Evolutionary conservation across 108 stramenopile genomes (phyloP), one percentile per base, ranked within the genome.

Genomic region (Conticribra weissflogii): DNA sequence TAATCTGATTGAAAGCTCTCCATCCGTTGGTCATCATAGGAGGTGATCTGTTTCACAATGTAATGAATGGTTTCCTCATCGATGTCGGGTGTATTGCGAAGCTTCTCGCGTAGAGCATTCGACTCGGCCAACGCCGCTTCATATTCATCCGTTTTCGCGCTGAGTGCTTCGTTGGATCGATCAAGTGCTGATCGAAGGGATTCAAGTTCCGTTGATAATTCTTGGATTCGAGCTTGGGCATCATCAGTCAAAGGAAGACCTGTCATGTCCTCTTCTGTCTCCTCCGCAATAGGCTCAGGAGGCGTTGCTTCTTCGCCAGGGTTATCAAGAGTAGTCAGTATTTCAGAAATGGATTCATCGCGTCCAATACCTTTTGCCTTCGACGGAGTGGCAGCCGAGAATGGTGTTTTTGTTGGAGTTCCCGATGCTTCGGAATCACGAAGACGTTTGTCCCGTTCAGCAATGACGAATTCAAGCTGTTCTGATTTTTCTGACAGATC

Each of bases 311-410:
- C 28, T 22, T 25, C 62, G 27, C 44, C 66, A n/a, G 58, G 46
- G 9, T 0, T 34, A 50, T 77, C 66, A 28, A 71, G 49, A 2
- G 74, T 41, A 31, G 74, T 60, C 52, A 75, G 67, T 41, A 75
- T 75, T 47, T 75, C 74, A 47, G 31, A 45, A 54, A 75, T 75
- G 5, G 74, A 61, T 54, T 75, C 74, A 54, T 61, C 55, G 7
- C 59, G 36, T 25, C 80, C 68, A 48, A 83, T 82, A 15, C 81
- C 85, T 54, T 81, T 91, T 60, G 80, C 84, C 56, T 74, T 79
- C 46, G 70, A 74, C 3, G 81, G 60, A 52, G 59, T 53, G 0
- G 79, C 30, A 12, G 73, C 18, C 7, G 41, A 29, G 28, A 24
- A 63, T 14, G 60, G 33, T 18, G 66, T 22, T 49, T 62, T 63